These are phyloP conservation scores for Orbilia brochopaga DNA, from an alignment of 2,329 filamentous ascomycete genomes.

Conservation along the genomic window DNA sequence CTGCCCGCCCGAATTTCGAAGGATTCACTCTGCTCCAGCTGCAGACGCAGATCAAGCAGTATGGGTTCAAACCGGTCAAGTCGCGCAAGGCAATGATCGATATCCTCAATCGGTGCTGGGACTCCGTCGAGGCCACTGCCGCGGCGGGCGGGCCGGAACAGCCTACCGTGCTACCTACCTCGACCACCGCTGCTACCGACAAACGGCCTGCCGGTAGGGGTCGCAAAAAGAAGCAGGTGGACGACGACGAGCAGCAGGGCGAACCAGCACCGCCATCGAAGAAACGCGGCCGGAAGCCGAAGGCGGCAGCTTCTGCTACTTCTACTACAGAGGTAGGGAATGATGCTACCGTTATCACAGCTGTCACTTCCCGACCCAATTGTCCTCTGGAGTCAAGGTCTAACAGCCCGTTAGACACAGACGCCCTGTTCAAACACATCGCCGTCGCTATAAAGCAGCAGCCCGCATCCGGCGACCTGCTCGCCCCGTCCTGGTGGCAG, in stretches of 20 bases:
- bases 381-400: too few species aligned
- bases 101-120: slow-evolving; percentile 44
- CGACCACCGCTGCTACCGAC: background rate
- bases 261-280: slow-evolving; percentile 10
- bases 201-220: slow-evolving; percentile 5
- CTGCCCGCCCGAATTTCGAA: slow-evolving; percentile 43
- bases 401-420: too few species aligned
- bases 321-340: slow-evolving; percentile 4
- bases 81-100: slow-evolving; percentile 47
- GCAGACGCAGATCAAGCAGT: slow-evolving; percentile 35
- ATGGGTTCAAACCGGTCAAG: slow-evolving; percentile 45
- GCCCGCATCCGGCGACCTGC: slow-evolving; percentile 9
- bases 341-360: background rate
- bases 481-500: slow-evolving; percentile 36
- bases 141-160: slow-evolving; percentile 7
- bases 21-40: slow-evolving; percentile 39
- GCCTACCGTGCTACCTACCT: background rate
- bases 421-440: slow-evolving; percentile 22
- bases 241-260: slow-evolving; percentile 4
- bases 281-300: slow-evolving; percentile 40
- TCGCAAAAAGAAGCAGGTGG: slow-evolving; percentile 14
- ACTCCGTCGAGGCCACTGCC: slow-evolving; percentile 23
- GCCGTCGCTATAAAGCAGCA: slow-evolving; percentile 33
- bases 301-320: background rate
- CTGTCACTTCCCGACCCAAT: too few species aligned